phyloP scores from a whole-genome alignment of 1,139 yeast species.

The Chernovozyma aurita region DNA sequence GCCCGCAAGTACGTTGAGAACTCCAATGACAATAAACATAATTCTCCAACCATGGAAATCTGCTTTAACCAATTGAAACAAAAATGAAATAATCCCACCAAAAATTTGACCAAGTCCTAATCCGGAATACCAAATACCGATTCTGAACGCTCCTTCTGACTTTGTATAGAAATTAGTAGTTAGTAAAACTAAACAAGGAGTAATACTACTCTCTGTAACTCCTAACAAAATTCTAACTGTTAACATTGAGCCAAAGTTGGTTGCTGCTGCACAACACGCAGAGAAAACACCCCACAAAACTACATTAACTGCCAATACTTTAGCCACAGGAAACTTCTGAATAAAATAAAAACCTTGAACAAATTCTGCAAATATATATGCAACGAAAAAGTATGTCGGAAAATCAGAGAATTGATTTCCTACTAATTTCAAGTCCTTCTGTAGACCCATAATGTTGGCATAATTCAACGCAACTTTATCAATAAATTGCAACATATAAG shows the following conservation, averaged over 20 bases:
- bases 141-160: slow-evolving; percentile 10
- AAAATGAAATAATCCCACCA: slow-evolving; percentile 12
- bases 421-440: slow-evolving; percentile 18
- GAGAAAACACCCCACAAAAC: slow-evolving; percentile 49
- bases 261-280: slow-evolving; percentile 43
- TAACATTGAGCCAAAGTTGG: slow-evolving; percentile 43
- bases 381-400: slow-evolving; percentile 37
- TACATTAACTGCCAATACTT: slow-evolving; percentile 41
- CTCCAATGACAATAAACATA: slow-evolving; percentile 11
- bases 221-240: slow-evolving; percentile 45
- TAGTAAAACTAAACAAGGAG: slow-evolving; percentile 20
- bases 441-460: slow-evolving; percentile 20
- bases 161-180: slow-evolving; percentile 10
- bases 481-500: slow-evolving; percentile 45
- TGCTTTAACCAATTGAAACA: slow-evolving; percentile 9
- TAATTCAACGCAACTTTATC: slow-evolving; percentile 46
- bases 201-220: slow-evolving; percentile 31
- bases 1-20: slow-evolving; percentile 9
- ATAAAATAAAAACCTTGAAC: slow-evolving; percentile 45
- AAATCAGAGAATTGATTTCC: slow-evolving; percentile 21
- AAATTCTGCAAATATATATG: slow-evolving; percentile 48
- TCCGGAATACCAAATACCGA: slow-evolving; percentile 54
- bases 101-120: slow-evolving; percentile 48
- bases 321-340: slow-evolving; percentile 52
- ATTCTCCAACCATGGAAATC: slow-evolving; percentile 10